Percentiles rank a stretch among this genome's conserved stretches.
Conservation (phyloP, 2,329 filamentous ascomycete genomes). For the Phoma herbarum region DNA sequence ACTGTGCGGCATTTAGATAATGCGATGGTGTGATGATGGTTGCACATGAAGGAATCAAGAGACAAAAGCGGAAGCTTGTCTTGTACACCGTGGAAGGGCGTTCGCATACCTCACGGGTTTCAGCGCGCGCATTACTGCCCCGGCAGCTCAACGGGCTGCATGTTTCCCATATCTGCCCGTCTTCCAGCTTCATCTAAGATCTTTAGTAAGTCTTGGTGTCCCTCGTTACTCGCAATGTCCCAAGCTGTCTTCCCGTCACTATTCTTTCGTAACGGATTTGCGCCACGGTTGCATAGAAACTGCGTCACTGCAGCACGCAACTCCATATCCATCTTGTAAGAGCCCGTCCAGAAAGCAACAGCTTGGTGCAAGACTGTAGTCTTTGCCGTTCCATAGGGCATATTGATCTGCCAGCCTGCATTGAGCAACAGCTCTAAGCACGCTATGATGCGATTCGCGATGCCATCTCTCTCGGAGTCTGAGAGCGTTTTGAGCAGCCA, state of each 20-base stretch:
- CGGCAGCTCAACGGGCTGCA: not conserved
- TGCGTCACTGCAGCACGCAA: not conserved
- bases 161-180: not conserved
- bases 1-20: too few species aligned
- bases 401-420: not conserved
- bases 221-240: not conserved
- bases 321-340: constrained; percentile 2
- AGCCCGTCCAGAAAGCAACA: not conserved
- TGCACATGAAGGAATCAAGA: too few species aligned
- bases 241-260: not conserved
- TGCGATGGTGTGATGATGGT: too few species aligned
- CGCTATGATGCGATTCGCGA: not conserved
- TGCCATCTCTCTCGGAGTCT: not conserved
- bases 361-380: not conserved
- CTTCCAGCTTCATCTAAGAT: constrained; percentile 1
- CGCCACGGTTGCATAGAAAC: not conserved
- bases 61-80: too few species aligned
- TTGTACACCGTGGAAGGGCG: too few species aligned
- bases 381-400: not conserved
- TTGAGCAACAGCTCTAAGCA: not conserved
- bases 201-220: not conserved
- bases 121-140: not conserved
- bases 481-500: not conserved
- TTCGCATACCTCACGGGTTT: too few species aligned
- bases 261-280: not conserved